phyloP scores from a whole-genome alignment of 1,284 basidiomycete species.

The Puccinia horiana region DNA sequence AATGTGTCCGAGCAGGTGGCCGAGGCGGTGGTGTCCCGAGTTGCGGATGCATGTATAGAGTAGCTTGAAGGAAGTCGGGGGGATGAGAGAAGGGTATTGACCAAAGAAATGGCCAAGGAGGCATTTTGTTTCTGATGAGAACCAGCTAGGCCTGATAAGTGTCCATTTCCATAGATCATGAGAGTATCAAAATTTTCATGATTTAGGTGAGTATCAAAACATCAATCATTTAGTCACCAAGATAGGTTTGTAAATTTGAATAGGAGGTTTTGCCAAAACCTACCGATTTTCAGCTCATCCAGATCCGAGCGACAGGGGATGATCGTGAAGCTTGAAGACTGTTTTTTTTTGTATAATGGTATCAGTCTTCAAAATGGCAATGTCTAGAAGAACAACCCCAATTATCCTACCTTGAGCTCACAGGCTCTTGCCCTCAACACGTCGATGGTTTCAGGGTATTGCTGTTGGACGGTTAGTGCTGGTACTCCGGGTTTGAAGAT shows the following conservation, averaged over 20 bases:
- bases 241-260: neutral
- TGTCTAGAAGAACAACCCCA: neutral
- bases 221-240: too few relatives aligned
- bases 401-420: conserved; percentile 28
- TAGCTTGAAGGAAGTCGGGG: conserved; percentile 50
- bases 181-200: neutral
- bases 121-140: conserved; percentile 88
- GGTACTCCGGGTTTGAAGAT: conserved; percentile 72
- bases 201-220: neutral
- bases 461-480: conserved; percentile 36
- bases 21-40: conserved; percentile 20
- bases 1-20: conserved; percentile 27
- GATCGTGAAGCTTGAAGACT: conserved; percentile 39
- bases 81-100: conserved; percentile 69
- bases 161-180: neutral
- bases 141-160: conserved; percentile 64
- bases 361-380: neutral
- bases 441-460: conserved; percentile 22
- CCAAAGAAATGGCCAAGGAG: conserved; percentile 76
- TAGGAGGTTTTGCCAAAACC: neutral
- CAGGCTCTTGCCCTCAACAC: conserved; percentile 32
- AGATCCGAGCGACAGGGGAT: conserved; percentile 27
- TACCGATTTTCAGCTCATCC: conserved; percentile 16
- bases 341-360: neutral
- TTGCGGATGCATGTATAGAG: neutral